phyloP scores from a whole-genome alignment of 345 rosid genomes.

The Dipteronia dyeriana region DNA sequence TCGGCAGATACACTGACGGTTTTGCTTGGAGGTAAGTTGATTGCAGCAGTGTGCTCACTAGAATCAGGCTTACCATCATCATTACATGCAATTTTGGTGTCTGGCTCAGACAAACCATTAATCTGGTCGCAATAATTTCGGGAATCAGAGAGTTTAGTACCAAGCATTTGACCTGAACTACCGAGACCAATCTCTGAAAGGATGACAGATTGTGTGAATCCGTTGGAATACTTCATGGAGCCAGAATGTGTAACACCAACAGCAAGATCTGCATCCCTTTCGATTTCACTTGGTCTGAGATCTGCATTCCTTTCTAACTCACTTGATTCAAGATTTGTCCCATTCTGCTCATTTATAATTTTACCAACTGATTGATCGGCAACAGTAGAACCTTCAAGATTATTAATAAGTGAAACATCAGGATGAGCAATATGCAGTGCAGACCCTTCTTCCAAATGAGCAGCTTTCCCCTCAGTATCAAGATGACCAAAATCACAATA shows the following conservation, averaged over 20 bases:
- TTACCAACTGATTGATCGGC: constrained; percentile 24
- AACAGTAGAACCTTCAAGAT: constrained; percentile 37
- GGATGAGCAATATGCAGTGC: constrained; percentile 19
- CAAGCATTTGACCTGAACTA: constrained; percentile 23
- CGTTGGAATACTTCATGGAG: constrained; percentile 28
- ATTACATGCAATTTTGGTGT: constrained; percentile 15
- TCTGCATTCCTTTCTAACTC: constrained; percentile 25
- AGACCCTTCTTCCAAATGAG: constrained; percentile 25
- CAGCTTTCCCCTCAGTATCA: constrained; percentile 23
- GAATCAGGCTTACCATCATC: constrained; percentile 24
- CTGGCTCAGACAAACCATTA: constrained; percentile 23
- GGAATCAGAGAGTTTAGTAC: constrained; percentile 18
- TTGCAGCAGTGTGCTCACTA: constrained; percentile 23
- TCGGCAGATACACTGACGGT: constrained; percentile 28
- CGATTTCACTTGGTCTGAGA: constrained; percentile 21
- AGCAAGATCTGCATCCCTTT: constrained; percentile 12
- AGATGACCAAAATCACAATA: constrained; percentile 24
- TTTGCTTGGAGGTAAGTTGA: constrained; percentile 23
- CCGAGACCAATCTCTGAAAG: constrained; percentile 30
- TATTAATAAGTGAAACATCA: constrained; percentile 21
- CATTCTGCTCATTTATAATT: constrained; percentile 35
- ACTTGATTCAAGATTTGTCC: constrained; percentile 28
- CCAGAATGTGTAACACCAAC: constrained; percentile 27
- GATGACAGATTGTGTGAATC: constrained; percentile 21
- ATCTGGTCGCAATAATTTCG: constrained; percentile 22